Base-by-base conservation (phyloP, 2,329 filamentous ascomycete genomes). In the Penicillium fuscoglaucum region DNA sequence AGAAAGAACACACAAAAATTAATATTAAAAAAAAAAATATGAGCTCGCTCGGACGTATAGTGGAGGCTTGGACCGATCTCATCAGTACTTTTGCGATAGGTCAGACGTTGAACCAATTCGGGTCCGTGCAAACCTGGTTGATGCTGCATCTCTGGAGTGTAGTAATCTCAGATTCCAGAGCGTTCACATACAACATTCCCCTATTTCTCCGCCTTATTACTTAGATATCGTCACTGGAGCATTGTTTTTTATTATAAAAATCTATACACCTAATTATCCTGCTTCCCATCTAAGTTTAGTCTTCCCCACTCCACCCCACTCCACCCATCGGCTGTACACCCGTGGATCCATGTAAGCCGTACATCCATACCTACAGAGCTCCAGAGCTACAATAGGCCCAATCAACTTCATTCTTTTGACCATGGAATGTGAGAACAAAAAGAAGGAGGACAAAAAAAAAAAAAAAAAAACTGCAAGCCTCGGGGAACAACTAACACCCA, bases 91-190 rank as follows among this genome's bases (percentile, higher is more conserved):
- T 58, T 58, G 51, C 52, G 56, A 58, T 28, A 58, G 56, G 56
- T 55, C 56, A 58, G 56, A 58, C 51, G 55, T 57, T 57, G 43
- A 19, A 29, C n/a, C 29, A 33, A 26, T n/a, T 41, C 8, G 54
- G 63, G 63, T 63, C 67, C 66, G 66, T 67, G 64, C 67, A 51
- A 66, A 60, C 65, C 67, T 49, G 57, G 65, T 48, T 58, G 49
- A 45, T 26, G 53, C 49, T 68, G 65, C 64, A 68, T 54, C 48
- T 54, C 33, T 24, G 31, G 29, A 52, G 33, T 47, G 48, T 57
- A 57, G 56, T 29, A 55, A 55, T 58, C 52, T 41, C 43, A 19
- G 50, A 57, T 57, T 47, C 55, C 55, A 49, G 26, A 40, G 37
- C 29, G 19, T 26, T 35, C 33, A 45, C 43, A 13, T 37, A 13